Evolutionary conservation across 768 basidiomycete species (phyloP), one percentile per base, ranked within the genome.

Genomic region (Serendipita sp.): DNA sequence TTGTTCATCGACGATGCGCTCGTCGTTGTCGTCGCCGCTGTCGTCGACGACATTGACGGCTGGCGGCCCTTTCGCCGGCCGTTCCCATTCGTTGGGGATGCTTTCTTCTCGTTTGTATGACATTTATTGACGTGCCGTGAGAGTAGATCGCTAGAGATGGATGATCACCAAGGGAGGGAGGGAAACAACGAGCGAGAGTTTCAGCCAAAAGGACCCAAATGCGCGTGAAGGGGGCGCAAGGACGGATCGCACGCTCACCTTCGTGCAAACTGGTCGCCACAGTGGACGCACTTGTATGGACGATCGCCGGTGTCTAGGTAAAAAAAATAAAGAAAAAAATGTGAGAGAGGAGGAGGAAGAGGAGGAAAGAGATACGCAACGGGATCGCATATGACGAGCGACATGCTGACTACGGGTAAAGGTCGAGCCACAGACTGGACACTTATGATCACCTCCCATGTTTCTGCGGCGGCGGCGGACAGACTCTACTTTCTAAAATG

Each of bases 51-150:
- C 44, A 16, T 53, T 41, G 44, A 16, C 43, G 28, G 24, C 48
- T 24, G n/a, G 44, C 44, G 11, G 44, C 20, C 26, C n/a, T 58
- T 58, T 31, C 53, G 13, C 17, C 53, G 53, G 9, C 17, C 24
- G 31, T 58, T 58, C n/a, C 33, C 33, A 20, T 20, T 28, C n/a
- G 9, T 28, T 9, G n/a, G 45, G 30, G 17, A 11, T n/a, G 11
- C 26, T 45, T 42, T 75, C 67, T 87, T 88, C 75, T 90, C 87
- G 66, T 79, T 79, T 2, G 88, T 81, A 70, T 92, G 90, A 68
- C 90, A 92, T 68, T 92, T 92, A 72, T 91, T 90, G 65, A 90
- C 78, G 68, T 92, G 90, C 67, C 90, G 75, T 3, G 90, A 89
- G 45, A 92, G 82, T 2, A 92, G 78, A 75, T 92, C 90, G 70